Evolutionary conservation across 2,329 filamentous ascomycete genomes (phyloP).

Genomic region (Hypoxylon sp.): DNA sequence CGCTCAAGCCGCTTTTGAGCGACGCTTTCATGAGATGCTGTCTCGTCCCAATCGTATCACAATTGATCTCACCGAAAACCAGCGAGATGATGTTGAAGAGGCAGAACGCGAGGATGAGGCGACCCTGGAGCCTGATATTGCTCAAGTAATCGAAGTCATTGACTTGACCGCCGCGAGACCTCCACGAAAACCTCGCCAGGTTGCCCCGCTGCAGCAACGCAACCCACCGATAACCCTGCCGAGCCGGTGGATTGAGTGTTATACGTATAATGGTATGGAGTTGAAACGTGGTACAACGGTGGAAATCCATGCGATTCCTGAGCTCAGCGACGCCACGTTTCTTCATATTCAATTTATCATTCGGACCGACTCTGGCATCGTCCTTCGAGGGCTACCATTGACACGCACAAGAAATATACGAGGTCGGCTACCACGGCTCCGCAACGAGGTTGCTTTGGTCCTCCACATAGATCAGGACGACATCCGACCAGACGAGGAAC

Average conservation of each 20-base stretch:
- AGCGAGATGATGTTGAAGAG: conserved; percentile 14
- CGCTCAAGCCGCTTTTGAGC: conserved; percentile 36
- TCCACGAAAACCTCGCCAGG: conserved; percentile 1
- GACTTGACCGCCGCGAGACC: conserved; percentile 41
- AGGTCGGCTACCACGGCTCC: conserved; percentile 45
- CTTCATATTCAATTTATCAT: conserved; percentile 44
- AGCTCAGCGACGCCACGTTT: conserved; percentile 43
- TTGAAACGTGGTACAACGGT: conserved; percentile 39
- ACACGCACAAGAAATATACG: conserved; percentile 47
- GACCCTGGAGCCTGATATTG: conserved; percentile 29
- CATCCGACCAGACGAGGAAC: conserved; percentile 39
- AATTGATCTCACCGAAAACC: conserved; percentile 12
- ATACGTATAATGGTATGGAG: conserved; percentile 27
- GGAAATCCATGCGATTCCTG: conserved; percentile 32
- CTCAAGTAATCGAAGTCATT: conserved; percentile 44
- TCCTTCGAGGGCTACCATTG: conserved; percentile 48
- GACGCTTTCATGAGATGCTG: conserved; percentile 31
- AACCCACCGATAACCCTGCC: conserved; percentile 26
- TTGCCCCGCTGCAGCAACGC: conserved; percentile 15
- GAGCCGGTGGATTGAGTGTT: conserved; percentile 13
- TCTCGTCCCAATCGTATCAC: not conserved
- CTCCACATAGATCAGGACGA: conserved; percentile 47
- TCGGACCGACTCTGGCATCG: conserved; percentile 25
- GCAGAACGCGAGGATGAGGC: conserved; percentile 26
- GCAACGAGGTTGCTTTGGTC: conserved; percentile 49